Evolutionary conservation across 192 early-diverging fungal species (phyloP), one percentile per base, ranked within the genome.

Genomic region (Umbelopsis vinacea): DNA sequence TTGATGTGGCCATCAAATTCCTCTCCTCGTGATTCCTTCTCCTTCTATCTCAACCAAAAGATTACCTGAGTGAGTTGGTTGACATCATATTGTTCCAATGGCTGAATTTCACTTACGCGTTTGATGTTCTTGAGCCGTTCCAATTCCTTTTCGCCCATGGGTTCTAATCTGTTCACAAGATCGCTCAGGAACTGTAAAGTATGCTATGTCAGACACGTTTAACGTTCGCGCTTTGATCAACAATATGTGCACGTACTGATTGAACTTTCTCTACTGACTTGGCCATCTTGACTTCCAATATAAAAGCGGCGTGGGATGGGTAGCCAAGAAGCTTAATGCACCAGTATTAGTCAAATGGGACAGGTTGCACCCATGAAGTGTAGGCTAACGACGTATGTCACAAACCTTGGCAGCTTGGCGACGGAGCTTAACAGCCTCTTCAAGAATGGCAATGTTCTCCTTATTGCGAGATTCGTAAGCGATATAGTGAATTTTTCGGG

Each of bases 281-380:
- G 57, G 94, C 93, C 94, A 96, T 96, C 63, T 90, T 90, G 52
- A 86, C 83, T 70, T 95, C 91, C n/a, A 94, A 81, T 17, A 86
- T 81, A 72, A 84, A 94, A 29, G 83, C 84, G 14, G 92, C 90
- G 73, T 96, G 93, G 23, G 81, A 87, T 52, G 77, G 74, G 79
- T 90, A 95, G 6, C 93, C 93, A 5, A 93, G 76, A 54, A 96
- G 72, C 57, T 77, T 72, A 12, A 43, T 6, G 11, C 40, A 43
- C 40, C 23, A 88, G 83, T 19, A 81, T 80, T 54, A 0, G 17
- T 12, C 3, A 8, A 68, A 54, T 43, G 29, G 22, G 17, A 15
- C 46, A 50, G 11, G 12, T 21, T 69, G 22, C 1, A 63, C 3
- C 15, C n/a, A 22, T 24, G 19, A 88, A 72, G 8, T 82, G 81